Conservation (phyloP, 305 asterid species). For the Fraxinus velutina region DNA sequence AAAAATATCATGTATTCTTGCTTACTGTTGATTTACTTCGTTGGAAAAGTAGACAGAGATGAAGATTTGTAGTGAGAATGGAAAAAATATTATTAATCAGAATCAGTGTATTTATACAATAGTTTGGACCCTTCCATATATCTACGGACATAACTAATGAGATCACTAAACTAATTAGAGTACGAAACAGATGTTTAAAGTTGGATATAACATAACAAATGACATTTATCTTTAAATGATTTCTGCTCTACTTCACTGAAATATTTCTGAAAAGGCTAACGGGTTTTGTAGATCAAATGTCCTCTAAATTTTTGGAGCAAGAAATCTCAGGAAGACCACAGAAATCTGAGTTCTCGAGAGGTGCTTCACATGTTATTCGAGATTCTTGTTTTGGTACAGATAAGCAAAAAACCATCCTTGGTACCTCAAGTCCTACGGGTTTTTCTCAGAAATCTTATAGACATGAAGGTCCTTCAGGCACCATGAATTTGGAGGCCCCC, state of each 20-base stretch:
- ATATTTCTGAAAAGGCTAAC: neutral
- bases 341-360: slow-evolving; percentile 7
- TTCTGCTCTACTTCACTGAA: neutral
- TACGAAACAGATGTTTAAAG: neutral
- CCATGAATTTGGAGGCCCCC: slow-evolving; percentile 24
- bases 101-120: neutral
- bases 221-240: neutral
- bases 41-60: neutral
- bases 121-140: neutral
- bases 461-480: neutral
- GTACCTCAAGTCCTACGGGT: neutral
- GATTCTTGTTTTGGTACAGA: neutral
- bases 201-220: neutral
- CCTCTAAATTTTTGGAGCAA: neutral
- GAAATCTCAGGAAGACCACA: neutral
- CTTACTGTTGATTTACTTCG: neutral
- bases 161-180: neutral
- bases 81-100: neutral
- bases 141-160: neutral
- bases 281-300: neutral
- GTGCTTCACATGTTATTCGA: neutral
- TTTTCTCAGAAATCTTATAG: neutral
- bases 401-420: neutral
- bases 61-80: neutral
- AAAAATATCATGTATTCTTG: neutral